phyloP scores from a whole-genome alignment of 768 basidiomycete genomes.

The Suillus alpinus region DNA sequence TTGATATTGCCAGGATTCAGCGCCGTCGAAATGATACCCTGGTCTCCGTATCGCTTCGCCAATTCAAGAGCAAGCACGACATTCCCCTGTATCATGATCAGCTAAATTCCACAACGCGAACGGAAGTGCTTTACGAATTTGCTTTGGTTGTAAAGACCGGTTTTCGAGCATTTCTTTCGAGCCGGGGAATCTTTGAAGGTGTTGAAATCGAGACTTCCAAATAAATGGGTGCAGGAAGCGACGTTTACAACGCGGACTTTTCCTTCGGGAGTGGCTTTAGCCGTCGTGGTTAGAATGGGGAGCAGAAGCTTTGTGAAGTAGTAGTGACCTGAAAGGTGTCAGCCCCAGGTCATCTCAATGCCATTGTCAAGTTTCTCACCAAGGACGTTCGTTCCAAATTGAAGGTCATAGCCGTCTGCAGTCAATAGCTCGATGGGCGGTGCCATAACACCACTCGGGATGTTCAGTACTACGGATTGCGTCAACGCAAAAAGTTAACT shows the following conservation, averaged over 20 bases:
- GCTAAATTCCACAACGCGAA: slow-evolving; percentile 4
- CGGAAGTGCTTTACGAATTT: slow-evolving; percentile 41
- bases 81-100: slow-evolving; percentile 35
- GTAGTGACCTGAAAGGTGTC: slow-evolving; percentile 46
- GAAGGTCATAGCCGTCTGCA: slow-evolving; percentile 50
- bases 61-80: slow-evolving; percentile 45
- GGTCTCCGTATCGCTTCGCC: slow-evolving; percentile 42
- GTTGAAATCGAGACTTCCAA: slow-evolving; percentile 37
- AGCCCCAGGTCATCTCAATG: not conserved
- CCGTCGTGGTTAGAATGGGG: slow-evolving; percentile 42
- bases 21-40: slow-evolving; percentile 44
- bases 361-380: slow-evolving; percentile 27
- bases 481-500: slow-evolving; percentile 15
- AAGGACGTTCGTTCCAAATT: slow-evolving; percentile 56
- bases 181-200: slow-evolving; percentile 37
- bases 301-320: slow-evolving; percentile 55
- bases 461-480: not conserved
- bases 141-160: slow-evolving; percentile 32
- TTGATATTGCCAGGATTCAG: slow-evolving; percentile 45
- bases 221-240: slow-evolving; percentile 39
- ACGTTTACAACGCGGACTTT: slow-evolving; percentile 48
- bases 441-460: slow-evolving; percentile 46
- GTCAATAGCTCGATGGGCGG: slow-evolving; percentile 40
- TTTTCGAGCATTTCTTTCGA: slow-evolving; percentile 19
- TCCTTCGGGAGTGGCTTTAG: slow-evolving; percentile 36